These are phyloP conservation scores for Funneliformis mosseae DNA, from an alignment of 192 early-diverging fungal genomes.

Conservation along the genomic window DNA sequence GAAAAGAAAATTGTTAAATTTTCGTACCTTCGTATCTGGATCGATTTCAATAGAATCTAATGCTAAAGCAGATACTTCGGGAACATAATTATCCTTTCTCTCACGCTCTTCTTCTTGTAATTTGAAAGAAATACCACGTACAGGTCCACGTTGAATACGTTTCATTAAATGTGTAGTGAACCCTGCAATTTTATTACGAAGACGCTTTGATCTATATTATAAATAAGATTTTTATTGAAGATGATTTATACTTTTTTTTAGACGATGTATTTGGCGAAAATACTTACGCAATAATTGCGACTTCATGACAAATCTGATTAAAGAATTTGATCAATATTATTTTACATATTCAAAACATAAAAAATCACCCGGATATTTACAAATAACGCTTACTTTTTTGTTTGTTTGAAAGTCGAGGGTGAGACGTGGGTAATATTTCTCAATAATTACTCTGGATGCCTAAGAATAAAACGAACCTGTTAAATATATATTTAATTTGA, in stretches of 20 bases:
- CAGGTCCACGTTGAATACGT: constrained; percentile 98
- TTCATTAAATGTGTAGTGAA: constrained; percentile 99
- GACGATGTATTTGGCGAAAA: no score
- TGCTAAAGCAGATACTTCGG: constrained; percentile 96
- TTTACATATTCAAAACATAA: neutral
- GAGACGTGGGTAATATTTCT: constrained; percentile 99
- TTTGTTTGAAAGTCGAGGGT: constrained; percentile 99
- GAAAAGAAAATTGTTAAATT: neutral
- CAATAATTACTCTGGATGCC: constrained; percentile 99
- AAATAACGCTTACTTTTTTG: constrained; percentile 89
- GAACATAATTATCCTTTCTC: constrained; percentile 99
- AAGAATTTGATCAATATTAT: neutral
- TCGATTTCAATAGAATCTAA: constrained; percentile 92
- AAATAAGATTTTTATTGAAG: neutral
- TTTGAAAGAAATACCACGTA: constrained; percentile 99
- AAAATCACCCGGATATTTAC: no score
- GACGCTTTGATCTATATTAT: constrained; percentile 77
- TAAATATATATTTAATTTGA: neutral
- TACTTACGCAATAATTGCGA: constrained; percentile 84
- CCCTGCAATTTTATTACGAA: constrained; percentile 99
- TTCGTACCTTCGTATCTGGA: constrained; percentile 81
- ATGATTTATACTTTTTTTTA: no score
- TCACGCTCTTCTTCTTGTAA: constrained; percentile 99
- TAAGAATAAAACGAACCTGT: neutral
- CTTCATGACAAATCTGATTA: constrained; percentile 59